Conservation (phyloP, 768 basidiomycete genomes). For the Phylloporus rhodoxanthus region DNA sequence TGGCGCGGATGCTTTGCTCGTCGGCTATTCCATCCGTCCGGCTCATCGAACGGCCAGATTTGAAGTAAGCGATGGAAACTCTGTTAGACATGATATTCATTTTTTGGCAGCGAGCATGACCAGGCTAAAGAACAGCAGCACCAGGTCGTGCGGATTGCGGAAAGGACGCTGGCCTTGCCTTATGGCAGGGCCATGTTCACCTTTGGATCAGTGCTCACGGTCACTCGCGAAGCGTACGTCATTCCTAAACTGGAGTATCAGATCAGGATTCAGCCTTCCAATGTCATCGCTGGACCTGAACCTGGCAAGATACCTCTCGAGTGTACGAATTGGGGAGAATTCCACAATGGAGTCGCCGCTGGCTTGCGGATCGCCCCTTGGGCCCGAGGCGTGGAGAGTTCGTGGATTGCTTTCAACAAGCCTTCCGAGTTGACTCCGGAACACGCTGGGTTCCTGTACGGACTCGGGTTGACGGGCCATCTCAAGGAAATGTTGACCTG, state of each 20-base stretch:
- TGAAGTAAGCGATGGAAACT: constrained; percentile 45
- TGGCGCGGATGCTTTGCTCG: constrained; percentile 84
- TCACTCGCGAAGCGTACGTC: constrained; percentile 70
- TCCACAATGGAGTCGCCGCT: constrained; percentile 94
- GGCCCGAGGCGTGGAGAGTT: constrained; percentile 76
- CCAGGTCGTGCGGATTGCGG: constrained; percentile 73
- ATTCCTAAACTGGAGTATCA: constrained; percentile 77
- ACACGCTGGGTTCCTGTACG: constrained; percentile 95
- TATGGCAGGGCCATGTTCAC: constrained; percentile 91
- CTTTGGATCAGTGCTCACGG: constrained; percentile 71
- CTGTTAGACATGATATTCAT: neutral
- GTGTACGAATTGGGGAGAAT: constrained; percentile 86
- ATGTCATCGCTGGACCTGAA: constrained; percentile 58
- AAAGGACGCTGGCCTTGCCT: constrained; percentile 84
- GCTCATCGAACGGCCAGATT: constrained; percentile 60
- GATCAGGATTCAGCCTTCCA: constrained; percentile 69
- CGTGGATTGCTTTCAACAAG: constrained; percentile 95
- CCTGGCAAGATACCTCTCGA: constrained; percentile 69
- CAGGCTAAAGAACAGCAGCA: constrained; percentile 80
- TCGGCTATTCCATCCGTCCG: constrained; percentile 63
- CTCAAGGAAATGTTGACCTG: constrained; percentile 85
- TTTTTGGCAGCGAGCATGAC: constrained; percentile 70
- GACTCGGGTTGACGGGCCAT: constrained; percentile 88
- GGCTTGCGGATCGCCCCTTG: constrained; percentile 77
- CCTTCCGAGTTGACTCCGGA: constrained; percentile 85